Base-by-base conservation (phyloP, 2,329 filamentous ascomycete genomes). In the Calonectria naviculata region DNA sequence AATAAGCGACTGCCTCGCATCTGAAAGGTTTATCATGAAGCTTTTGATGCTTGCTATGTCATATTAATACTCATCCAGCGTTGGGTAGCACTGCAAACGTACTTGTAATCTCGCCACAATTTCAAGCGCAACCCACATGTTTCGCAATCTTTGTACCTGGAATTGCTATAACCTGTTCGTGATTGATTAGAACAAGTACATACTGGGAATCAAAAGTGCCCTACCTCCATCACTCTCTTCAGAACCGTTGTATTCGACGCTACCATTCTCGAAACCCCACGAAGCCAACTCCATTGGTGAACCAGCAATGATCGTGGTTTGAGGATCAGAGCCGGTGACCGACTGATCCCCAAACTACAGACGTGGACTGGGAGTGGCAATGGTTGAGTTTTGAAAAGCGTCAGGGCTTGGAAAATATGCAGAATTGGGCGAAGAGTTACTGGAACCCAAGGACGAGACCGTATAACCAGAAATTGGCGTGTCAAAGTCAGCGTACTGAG, bases 41-140 rank as follows among this genome's bases (percentile, higher is more conserved):
- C 3, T 19, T 46, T 0, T 69, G 47, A 13, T 78, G 75, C 1
- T 46, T 66, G 6, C 75, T 77, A 9, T 8, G 3, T 1, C 0
- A 2, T 4, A 9, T 60, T 38, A 38, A 19, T 7, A 2, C 9
- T 17, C 4, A 21, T 4, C 9, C 5, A 1, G 17, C 36, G 3
- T n/a, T 17, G 15, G 5, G 7, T 13, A 46, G 7, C 19, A 1
- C 24, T 36, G 3, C 6, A 13, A 1, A 49, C 72, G 67, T 26
- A 65, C 75, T 47, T 77, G 13, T 52, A 29, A n/a, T 67, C 3
- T 3, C 65, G 26, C 2, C 68, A 52, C 2, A 36, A 6, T 15
- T 70, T 68, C 58, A 61, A 60, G 6, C 0, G 5, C 34, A 34
- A 46, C 0, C 15, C 31, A 5, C 75, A 77, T 12, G 3, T 13